Conservation (phyloP, 805 yeast species). For the Metschnikowia continentalis region DNA sequence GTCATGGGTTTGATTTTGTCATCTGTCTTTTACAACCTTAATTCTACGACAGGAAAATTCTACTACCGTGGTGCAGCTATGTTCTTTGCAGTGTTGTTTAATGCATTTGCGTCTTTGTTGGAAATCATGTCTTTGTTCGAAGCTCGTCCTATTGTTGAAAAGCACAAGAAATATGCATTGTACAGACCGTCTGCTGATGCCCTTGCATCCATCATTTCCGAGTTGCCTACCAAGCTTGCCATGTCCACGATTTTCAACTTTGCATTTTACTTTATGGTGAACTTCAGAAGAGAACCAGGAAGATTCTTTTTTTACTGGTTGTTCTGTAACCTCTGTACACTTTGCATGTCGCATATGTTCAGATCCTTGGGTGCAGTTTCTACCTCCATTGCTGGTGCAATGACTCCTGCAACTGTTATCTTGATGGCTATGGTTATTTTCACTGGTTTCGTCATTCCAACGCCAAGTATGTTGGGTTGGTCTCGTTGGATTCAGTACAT, state of each 20-base stretch:
- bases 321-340: slow-evolving; percentile 19
- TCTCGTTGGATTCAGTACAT: slow-evolving; percentile 38
- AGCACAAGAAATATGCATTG: slow-evolving; percentile 68
- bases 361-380: slow-evolving; percentile 42
- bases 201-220: slow-evolving; percentile 55
- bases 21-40: slow-evolving; percentile 53
- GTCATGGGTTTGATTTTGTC: slow-evolving; percentile 58
- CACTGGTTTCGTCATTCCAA: slow-evolving; percentile 45
- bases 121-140: slow-evolving; percentile 57
- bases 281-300: slow-evolving; percentile 35
- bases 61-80: slow-evolving; percentile 61
- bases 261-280: slow-evolving; percentile 27
- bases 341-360: slow-evolving; percentile 38
- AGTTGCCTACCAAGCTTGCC: slow-evolving; percentile 54
- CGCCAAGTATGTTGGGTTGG: slow-evolving; percentile 34
- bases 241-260: slow-evolving; percentile 32
- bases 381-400: slow-evolving; percentile 37
- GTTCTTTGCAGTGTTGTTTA: slow-evolving; percentile 57
- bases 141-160: slow-evolving; percentile 60
- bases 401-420: slow-evolving; percentile 44
- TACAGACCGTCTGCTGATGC: slow-evolving; percentile 76
- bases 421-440: slow-evolving; percentile 52
- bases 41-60: slow-evolving; percentile 49
- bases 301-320: slow-evolving; percentile 38
- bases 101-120: slow-evolving; percentile 56